Conservation (phyloP, 805 yeast species). For the Komagataella populi region DNA sequence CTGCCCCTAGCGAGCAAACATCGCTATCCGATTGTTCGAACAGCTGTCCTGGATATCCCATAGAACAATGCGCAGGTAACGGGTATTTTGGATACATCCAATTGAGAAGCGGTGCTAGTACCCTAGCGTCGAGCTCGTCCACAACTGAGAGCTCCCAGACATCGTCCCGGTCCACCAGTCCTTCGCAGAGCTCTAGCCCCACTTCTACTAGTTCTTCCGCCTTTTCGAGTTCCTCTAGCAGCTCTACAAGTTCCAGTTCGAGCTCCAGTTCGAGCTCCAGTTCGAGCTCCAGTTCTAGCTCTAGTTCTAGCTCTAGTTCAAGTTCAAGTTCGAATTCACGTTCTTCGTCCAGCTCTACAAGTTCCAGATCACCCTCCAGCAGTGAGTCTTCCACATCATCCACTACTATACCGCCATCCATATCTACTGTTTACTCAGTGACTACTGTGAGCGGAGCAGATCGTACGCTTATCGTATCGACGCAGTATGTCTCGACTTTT, state of each 20-base stretch:
- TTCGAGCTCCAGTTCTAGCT: conserved; percentile 1
- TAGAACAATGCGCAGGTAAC: conserved; percentile 23
- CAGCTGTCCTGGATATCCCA: conserved; percentile 31
- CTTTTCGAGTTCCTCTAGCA: conserved; percentile 1
- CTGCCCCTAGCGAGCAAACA: conserved; percentile 25
- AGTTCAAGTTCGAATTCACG: conserved; percentile 2
- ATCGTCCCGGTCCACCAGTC: background rate
- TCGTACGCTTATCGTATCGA: background rate
- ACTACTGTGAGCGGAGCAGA: background rate
- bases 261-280: conserved; percentile 3
- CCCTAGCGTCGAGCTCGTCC: background rate
- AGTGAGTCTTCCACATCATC: conserved; percentile 3
- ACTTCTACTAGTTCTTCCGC: background rate
- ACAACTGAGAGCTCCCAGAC: background rate
- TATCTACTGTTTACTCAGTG: conserved; percentile 1
- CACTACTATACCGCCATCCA: conserved; percentile 2
- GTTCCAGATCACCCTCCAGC: conserved; percentile 9
- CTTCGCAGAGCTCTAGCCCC: background rate
- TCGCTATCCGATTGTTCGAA: conserved; percentile 18
- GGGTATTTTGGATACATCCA: conserved; percentile 13
- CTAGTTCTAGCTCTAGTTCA: conserved; percentile 2
- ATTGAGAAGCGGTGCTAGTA: conserved; percentile 4
- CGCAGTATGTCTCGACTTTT: conserved; percentile 3
- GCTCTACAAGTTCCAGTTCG: conserved; percentile 2
- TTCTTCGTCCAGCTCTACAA: conserved; percentile 7